Evolutionary conservation across 140 eudicot genomes (phyloP).

Genomic region (Senecio squalidus): DNA sequence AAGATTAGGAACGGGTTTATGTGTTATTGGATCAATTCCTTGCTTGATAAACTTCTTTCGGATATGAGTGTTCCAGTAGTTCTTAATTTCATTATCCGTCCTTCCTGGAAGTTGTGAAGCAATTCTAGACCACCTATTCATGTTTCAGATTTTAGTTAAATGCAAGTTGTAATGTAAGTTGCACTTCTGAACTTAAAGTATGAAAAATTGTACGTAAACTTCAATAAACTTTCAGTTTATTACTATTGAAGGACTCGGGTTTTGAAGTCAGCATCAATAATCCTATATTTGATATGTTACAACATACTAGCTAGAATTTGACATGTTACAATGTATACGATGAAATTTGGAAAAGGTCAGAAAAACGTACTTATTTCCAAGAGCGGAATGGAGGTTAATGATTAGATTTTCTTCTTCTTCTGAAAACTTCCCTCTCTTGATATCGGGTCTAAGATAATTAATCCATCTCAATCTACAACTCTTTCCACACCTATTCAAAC

Average conservation of each 20-base stretch:
- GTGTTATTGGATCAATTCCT: conserved; percentile 41
- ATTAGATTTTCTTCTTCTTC: conserved; percentile 51
- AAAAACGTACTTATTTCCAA: conserved; percentile 50
- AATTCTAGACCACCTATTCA: conserved; percentile 49
- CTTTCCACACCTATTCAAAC: conserved; percentile 58
- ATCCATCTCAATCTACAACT: conserved; percentile 64
- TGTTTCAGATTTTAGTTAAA: background rate
- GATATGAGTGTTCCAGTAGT: conserved; percentile 47
- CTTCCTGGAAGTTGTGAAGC: conserved; percentile 55
- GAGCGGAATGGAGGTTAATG: conserved; percentile 43
- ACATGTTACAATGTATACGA: background rate
- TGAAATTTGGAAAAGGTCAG: background rate
- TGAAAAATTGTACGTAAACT: no score
- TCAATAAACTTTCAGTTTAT: no score
- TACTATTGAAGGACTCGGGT: no score
- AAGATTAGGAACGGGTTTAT: conserved; percentile 23
- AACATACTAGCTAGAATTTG: background rate
- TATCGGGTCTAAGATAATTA: conserved; percentile 49
- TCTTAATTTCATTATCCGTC: conserved; percentile 57
- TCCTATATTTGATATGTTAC: no score
- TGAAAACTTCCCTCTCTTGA: conserved; percentile 48
- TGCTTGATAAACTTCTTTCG: conserved; percentile 40
- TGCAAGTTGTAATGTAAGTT: no score
- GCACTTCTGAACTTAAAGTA: no score
- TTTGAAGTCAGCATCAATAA: no score